phyloP scores from a whole-genome alignment of 768 basidiomycete species.

The Rhodotorula sphaerocarpa region DNA sequence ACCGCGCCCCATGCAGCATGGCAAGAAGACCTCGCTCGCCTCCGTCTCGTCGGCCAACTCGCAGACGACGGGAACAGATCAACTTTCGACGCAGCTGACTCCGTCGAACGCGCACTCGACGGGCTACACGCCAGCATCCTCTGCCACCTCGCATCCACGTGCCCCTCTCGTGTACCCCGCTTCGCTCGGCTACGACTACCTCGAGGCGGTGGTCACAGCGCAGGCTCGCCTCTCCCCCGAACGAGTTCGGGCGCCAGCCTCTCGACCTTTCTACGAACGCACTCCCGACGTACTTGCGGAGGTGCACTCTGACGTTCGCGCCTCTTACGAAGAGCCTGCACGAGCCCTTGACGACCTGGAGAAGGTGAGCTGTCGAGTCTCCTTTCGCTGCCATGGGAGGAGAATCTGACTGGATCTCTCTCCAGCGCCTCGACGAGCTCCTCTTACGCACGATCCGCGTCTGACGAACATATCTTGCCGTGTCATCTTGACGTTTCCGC shows the following conservation, averaged over 20 bases:
- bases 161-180: slow-evolving; percentile 26
- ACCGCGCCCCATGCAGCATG: slow-evolving; percentile 10
- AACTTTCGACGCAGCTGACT: slow-evolving; percentile 27
- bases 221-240: too few relatives aligned
- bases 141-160: slow-evolving; percentile 13
- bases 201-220: slow-evolving; percentile 13
- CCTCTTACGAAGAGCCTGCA: slow-evolving; percentile 6
- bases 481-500: too few relatives aligned
- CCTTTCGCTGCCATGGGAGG: too few relatives aligned
- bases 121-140: slow-evolving; percentile 32
- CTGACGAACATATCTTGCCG: too few relatives aligned
- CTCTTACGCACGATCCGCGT: slow-evolving; percentile 1
- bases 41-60: slow-evolving; percentile 29
- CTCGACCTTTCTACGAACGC: slow-evolving; percentile 22
- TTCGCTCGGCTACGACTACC: slow-evolving; percentile 32
- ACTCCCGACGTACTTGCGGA: background rate
- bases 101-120: slow-evolving; percentile 17
- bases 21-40: slow-evolving; percentile 32
- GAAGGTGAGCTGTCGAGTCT: slow-evolving; percentile 1
- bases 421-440: slow-evolving; percentile 23
- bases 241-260: background rate
- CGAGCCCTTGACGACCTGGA: slow-evolving; percentile 25
- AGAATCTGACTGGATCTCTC: background rate
- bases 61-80: slow-evolving; percentile 15
- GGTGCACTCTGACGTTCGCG: slow-evolving; percentile 13